phyloP scores from a whole-genome alignment of 768 basidiomycete genomes.

The Daedaleopsis sinensis region DNA sequence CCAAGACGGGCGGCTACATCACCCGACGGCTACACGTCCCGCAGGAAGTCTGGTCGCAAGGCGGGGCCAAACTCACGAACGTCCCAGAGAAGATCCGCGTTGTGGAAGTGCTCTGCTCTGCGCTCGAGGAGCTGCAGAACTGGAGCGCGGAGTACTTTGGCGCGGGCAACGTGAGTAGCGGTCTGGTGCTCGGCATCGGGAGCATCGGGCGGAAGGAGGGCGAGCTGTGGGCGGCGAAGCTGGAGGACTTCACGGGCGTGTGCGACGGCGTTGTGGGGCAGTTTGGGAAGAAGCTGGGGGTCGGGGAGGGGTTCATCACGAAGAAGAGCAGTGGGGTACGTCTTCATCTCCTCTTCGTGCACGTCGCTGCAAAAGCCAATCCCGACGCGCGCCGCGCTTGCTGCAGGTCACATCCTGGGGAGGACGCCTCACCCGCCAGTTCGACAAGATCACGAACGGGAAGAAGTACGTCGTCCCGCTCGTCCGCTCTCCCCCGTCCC shows the following conservation, averaged over 20 bases:
- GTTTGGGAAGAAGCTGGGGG: slow-evolving; percentile 87
- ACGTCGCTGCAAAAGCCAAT: not conserved
- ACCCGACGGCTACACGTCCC: slow-evolving; percentile 87
- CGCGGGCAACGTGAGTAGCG: slow-evolving; percentile 76
- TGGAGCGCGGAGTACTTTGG: slow-evolving; percentile 77
- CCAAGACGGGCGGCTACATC: slow-evolving; percentile 83
- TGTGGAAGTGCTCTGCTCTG: slow-evolving; percentile 75
- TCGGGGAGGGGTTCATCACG: slow-evolving; percentile 83
- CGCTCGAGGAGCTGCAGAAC: slow-evolving; percentile 76
- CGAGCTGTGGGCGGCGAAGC: slow-evolving; percentile 73
- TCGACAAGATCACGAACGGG: slow-evolving; percentile 85
- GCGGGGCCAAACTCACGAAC: slow-evolving; percentile 82
- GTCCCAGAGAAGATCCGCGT: slow-evolving; percentile 85
- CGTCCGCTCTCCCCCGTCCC: not conserved
- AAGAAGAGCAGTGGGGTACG: slow-evolving; percentile 72
- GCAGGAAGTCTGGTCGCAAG: slow-evolving; percentile 88
- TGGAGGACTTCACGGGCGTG: slow-evolving; percentile 79
- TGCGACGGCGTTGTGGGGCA: slow-evolving; percentile 81
- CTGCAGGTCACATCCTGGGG: slow-evolving; percentile 64
- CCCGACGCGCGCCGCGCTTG: not conserved
- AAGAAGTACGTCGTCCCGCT: slow-evolving; percentile 66
- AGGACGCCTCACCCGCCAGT: slow-evolving; percentile 69
- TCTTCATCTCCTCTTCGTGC: slow-evolving; percentile 13
- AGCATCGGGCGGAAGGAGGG: slow-evolving; percentile 78
- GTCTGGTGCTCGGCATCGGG: slow-evolving; percentile 73